phyloP scores from a whole-genome alignment of 208 protist species.

The Naegleria fowleri region DNA sequence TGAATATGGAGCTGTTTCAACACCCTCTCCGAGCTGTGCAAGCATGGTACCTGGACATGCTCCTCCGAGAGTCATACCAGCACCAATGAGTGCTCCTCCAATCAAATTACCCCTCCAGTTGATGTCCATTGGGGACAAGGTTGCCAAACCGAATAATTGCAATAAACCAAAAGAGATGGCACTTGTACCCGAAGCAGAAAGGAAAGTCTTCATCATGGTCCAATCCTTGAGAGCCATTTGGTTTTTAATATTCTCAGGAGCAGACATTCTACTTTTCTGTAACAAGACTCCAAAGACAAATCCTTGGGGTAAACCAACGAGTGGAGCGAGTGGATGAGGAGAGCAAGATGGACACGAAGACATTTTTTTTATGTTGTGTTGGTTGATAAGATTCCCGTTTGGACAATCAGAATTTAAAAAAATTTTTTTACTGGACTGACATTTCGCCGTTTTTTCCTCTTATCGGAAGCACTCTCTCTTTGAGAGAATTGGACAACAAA shows the following conservation, averaged over 20 bases:
- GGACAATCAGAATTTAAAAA: too few species aligned
- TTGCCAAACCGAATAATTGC: not conserved
- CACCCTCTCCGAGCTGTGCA: not conserved
- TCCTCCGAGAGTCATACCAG: not conserved
- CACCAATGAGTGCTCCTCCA: not conserved
- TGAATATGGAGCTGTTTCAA: not conserved
- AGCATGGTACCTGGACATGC: not conserved
- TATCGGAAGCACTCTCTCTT: too few species aligned
- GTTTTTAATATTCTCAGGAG: not conserved
- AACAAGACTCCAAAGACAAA: not conserved
- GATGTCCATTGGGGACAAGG: not conserved
- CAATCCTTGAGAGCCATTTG: not conserved
- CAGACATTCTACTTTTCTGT: not conserved
- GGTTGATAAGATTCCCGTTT: too few species aligned
- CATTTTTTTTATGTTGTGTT: too few species aligned
- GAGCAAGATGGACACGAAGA: too few species aligned
- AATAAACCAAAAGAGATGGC: not conserved
- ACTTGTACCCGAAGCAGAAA: not conserved
- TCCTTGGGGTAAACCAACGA: not conserved
- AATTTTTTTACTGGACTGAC: too few species aligned
- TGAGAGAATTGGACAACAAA: too few species aligned
- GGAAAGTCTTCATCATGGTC: constrained; percentile 1
- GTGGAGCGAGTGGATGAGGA: not conserved
- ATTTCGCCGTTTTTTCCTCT: too few species aligned
- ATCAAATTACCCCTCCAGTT: not conserved